phyloP scores from a whole-genome alignment of 1,284 basidiomycete genomes.

The Cutaneotrichosporon cutaneum region DNA sequence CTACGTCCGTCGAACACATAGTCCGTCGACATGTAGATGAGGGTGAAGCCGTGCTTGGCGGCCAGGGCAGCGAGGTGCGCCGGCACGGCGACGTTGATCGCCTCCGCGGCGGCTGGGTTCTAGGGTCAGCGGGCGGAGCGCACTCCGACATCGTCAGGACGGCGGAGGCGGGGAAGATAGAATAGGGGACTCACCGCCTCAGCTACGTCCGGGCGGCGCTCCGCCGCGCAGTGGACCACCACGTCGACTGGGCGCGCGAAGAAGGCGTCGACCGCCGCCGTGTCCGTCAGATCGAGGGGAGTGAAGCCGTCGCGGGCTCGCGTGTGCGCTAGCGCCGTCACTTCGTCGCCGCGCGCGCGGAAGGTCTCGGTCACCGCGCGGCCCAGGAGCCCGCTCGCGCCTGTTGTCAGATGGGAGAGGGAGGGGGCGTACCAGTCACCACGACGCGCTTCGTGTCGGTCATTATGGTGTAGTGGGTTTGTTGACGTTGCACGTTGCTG shows the following conservation, averaged over 20 bases:
- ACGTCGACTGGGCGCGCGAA: slow-evolving; percentile 52
- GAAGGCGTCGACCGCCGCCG: slow-evolving; percentile 48
- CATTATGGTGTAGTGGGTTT: not conserved
- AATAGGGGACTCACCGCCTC: slow-evolving; percentile 38
- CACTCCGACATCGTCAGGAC: not conserved
- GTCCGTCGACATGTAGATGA: slow-evolving; percentile 57
- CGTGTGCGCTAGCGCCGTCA: slow-evolving; percentile 52
- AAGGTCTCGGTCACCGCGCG: slow-evolving; percentile 51
- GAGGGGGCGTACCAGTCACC: slow-evolving; percentile 30
- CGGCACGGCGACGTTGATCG: slow-evolving; percentile 56
- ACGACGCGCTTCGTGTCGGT: slow-evolving; percentile 26
- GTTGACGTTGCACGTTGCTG: not conserved
- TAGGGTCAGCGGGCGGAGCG: slow-evolving; percentile 19
- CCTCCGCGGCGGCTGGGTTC: slow-evolving; percentile 54
- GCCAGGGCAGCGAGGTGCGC: slow-evolving; percentile 48
- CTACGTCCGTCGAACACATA: slow-evolving; percentile 52
- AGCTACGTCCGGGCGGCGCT: slow-evolving; percentile 54
- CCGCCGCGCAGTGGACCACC: slow-evolving; percentile 57
- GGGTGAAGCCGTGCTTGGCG: slow-evolving; percentile 38
- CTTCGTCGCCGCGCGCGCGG: slow-evolving; percentile 40
- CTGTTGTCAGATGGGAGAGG: slow-evolving; percentile 27
- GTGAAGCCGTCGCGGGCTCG: slow-evolving; percentile 47
- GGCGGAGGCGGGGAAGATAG: not conserved
- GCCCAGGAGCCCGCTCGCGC: slow-evolving; percentile 57
- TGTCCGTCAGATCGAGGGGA: slow-evolving; percentile 55